Conservation (phyloP, 1,284 basidiomycete genomes). For the Cystobasidium pallidum region DNA sequence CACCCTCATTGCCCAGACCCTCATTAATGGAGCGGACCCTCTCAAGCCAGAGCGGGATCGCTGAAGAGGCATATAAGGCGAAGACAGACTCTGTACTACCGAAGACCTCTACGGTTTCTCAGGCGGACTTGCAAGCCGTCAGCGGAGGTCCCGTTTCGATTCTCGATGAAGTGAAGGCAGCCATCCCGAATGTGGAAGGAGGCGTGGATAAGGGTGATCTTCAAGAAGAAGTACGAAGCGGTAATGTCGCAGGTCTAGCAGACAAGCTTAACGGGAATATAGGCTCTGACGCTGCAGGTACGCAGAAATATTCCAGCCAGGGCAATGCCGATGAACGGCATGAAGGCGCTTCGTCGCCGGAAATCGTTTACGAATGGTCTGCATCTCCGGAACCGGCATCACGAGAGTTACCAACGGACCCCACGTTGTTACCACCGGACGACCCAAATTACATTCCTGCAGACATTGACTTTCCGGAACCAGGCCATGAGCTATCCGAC, state of each 20-base stretch:
- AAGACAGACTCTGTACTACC: not conserved
- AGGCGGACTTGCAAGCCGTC: slow-evolving; percentile 19
- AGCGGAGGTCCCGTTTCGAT: slow-evolving; percentile 5
- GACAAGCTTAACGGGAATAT: not conserved
- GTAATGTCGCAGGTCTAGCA: not conserved
- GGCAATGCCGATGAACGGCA: not conserved
- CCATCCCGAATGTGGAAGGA: slow-evolving; percentile 13
- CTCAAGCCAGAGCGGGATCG: slow-evolving; percentile 16
- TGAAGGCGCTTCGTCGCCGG: slow-evolving; percentile 44
- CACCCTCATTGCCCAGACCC: not conserved
- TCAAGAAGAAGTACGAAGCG: slow-evolving; percentile 21
- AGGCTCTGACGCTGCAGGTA: too few relatives aligned
- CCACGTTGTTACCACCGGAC: slow-evolving; percentile 30
- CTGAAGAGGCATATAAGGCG: not conserved
- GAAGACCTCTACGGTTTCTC: slow-evolving; percentile 3
- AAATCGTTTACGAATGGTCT: slow-evolving; percentile 53
- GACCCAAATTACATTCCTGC: slow-evolving; percentile 43
- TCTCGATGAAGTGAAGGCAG: slow-evolving; percentile 14
- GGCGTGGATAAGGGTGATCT: slow-evolving; percentile 42
- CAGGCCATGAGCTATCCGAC: slow-evolving; percentile 45
- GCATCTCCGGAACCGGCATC: slow-evolving; percentile 52
- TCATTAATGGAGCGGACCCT: slow-evolving; percentile 36
- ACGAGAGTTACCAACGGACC: slow-evolving; percentile 15
- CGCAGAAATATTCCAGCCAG: not conserved
- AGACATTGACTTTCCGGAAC: slow-evolving; percentile 35